Percentiles rank a stretch among this genome's conserved stretches.
Conservation (phyloP, 371 early-diverging fungal genomes). For the Capillidium rhysosporum region DNA sequence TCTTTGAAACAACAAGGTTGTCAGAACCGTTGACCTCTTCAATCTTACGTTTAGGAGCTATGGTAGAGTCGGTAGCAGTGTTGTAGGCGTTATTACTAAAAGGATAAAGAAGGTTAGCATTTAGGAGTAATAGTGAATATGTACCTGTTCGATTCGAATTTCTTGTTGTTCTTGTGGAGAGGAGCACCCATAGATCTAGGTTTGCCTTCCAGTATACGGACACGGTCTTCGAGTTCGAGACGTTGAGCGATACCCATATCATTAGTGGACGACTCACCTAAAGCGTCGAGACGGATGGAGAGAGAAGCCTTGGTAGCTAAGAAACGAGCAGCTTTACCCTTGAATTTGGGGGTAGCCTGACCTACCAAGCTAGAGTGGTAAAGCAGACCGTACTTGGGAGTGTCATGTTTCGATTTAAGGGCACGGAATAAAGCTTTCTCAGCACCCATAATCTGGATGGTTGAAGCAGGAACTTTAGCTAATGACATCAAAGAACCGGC, state of each 20-base stretch:
- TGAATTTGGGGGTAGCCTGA: conserved; percentile 63
- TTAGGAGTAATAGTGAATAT: conserved; percentile 15
- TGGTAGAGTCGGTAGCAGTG: conserved; percentile 17
- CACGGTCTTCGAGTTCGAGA: conserved; percentile 64
- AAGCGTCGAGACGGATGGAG: conserved; percentile 85
- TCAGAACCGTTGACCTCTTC: conserved; percentile 12
- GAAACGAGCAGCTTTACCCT: conserved; percentile 79
- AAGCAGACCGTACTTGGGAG: conserved; percentile 94
- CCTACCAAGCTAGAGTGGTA: conserved; percentile 82
- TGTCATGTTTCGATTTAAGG: conserved; percentile 81
- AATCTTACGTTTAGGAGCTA: conserved; percentile 9
- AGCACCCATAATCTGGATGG: conserved; percentile 97
- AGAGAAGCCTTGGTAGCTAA: conserved; percentile 86
- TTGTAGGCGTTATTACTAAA: conserved; percentile 14
- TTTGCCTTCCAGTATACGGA: conserved; percentile 60
- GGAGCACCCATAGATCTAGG: conserved; percentile 26
- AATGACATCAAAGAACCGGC: conserved; percentile 95
- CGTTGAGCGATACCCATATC: conserved; percentile 73
- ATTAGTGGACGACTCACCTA: conserved; percentile 63
- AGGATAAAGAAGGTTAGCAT: background rate
- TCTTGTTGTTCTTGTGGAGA: conserved; percentile 43
- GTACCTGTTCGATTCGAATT: conserved; percentile 29
- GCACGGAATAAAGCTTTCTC: conserved; percentile 95
- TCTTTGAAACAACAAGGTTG: conserved; percentile 10
- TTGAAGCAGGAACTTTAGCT: conserved; percentile 93